Evolutionary conservation across 2,329 filamentous ascomycete genomes (phyloP).

Genomic region (Akanthomyces lecanii): DNA sequence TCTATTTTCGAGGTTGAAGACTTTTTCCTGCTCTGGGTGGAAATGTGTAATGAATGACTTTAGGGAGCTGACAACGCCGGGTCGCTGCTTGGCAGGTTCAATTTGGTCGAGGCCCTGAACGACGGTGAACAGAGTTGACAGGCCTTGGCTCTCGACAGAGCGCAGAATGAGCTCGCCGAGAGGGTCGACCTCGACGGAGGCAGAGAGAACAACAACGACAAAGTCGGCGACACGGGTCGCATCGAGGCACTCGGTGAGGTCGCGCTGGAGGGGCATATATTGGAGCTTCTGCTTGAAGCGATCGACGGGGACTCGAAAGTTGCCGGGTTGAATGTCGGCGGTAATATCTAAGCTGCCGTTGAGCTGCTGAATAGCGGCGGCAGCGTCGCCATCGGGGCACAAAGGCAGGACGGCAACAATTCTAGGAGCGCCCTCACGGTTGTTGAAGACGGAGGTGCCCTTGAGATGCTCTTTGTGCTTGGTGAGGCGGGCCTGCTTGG

Average conservation of each 20-base stretch:
- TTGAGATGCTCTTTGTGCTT: conserved; percentile 82
- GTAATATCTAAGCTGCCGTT: conserved; percentile 79
- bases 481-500: conserved; percentile 78
- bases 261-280: conserved; percentile 70
- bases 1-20: conserved; percentile 81
- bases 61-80: conserved; percentile 73
- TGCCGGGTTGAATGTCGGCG: conserved; percentile 55
- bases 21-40: conserved; percentile 85
- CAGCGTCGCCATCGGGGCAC: conserved; percentile 65
- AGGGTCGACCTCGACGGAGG: conserved; percentile 77
- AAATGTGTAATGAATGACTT: conserved; percentile 94
- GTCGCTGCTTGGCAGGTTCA: conserved; percentile 72
- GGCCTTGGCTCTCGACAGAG: conserved; percentile 86
- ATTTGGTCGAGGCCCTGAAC: conserved; percentile 76
- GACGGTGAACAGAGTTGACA: conserved; percentile 85
- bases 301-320: conserved; percentile 67
- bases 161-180: conserved; percentile 81
- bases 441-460: conserved; percentile 77
- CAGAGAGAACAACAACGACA: conserved; percentile 79
- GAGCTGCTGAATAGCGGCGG: conserved; percentile 63
- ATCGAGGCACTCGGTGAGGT: conserved; percentile 75
- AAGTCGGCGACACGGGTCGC: conserved; percentile 87
- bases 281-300: conserved; percentile 93
- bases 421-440: conserved; percentile 78
- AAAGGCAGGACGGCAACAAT: conserved; percentile 86